Conservation (phyloP, 163 green algal genomes). For the Volvox carteri region DNA sequence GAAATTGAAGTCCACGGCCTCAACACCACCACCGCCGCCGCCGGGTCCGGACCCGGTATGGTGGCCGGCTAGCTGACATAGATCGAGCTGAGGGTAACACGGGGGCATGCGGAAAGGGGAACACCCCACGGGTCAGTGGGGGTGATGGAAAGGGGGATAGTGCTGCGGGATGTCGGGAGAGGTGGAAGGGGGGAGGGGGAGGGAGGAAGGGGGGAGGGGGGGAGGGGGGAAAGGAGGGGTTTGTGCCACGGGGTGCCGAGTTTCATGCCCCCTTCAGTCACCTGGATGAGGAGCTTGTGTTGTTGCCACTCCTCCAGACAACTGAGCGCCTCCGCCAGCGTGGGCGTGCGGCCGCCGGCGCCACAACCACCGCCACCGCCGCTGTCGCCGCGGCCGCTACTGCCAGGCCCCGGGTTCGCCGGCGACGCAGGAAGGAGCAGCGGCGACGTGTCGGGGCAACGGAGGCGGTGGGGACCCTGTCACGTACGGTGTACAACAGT, state of each 20-base stretch:
- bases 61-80: background rate
- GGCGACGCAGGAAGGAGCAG: background rate
- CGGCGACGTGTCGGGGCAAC: slow-evolving; percentile 26
- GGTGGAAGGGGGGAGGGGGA: background rate
- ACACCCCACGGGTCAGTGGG: too few species aligned
- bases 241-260: too few species aligned
- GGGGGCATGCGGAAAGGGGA: too few species aligned
- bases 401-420: background rate
- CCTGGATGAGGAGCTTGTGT: slow-evolving; percentile 27
- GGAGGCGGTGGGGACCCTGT: slow-evolving; percentile 27
- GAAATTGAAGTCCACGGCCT: background rate
- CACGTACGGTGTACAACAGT: too few species aligned
- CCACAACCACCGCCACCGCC: background rate
- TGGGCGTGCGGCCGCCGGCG: background rate
- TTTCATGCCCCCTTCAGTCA: too few species aligned
- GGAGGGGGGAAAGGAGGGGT: too few species aligned
- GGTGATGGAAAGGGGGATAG: background rate
- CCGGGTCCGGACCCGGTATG: too few species aligned
- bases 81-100: slow-evolving; percentile 31
- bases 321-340: background rate
- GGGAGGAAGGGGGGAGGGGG: background rate
- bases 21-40: background rate
- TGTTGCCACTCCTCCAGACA: background rate
- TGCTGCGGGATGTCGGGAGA: background rate
- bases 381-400: background rate